A percentile compares a stretch with the other conserved stretches of the same genome.
phyloP scores from a whole-genome alignment of 2,329 filamentous ascomycete genomes.

The Cytospora chrysosperma region DNA sequence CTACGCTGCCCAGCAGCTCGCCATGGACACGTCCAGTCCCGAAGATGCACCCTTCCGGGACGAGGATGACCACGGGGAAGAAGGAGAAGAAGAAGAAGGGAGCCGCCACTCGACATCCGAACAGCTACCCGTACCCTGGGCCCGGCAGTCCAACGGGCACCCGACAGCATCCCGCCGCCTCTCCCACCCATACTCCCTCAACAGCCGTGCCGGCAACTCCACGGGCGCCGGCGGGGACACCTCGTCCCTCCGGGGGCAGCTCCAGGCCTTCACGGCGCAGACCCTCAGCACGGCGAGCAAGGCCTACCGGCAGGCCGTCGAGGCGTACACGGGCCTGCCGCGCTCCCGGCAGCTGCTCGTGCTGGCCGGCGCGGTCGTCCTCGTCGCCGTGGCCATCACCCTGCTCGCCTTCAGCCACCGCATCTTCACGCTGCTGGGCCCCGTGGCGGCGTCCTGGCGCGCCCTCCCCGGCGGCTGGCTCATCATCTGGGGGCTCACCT shows the following conservation, averaged over 20 bases:
- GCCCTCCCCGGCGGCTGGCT: constrained; percentile 68
- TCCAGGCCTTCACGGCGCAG: constrained; percentile 37
- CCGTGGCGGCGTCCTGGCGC: constrained; percentile 75
- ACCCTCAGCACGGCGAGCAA: constrained; percentile 43
- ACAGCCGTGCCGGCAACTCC: constrained; percentile 18
- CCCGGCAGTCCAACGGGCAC: constrained; percentile 25
- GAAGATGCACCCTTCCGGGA: constrained; percentile 28
- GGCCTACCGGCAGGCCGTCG: constrained; percentile 44
- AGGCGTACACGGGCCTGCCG: constrained; percentile 55
- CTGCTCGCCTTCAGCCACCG: constrained; percentile 76
- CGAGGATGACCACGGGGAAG: constrained; percentile 29
- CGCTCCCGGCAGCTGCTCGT: constrained; percentile 62
- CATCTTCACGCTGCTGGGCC: constrained; percentile 74
- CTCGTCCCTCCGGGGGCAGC: constrained; percentile 29
- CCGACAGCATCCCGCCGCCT: constrained; percentile 39
- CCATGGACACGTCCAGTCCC: constrained; percentile 11
- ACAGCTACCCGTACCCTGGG: constrained; percentile 41
- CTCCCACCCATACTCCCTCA: constrained; percentile 41
- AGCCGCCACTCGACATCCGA: constrained; percentile 42
- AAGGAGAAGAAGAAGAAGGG: constrained; percentile 29
- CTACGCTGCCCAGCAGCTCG: constrained; percentile 34
- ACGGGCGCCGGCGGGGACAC: background rate
- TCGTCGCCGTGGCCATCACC: constrained; percentile 60
- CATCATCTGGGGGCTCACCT: constrained; percentile 73
- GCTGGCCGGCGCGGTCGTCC: constrained; percentile 47